Base-by-base conservation (phyloP, 176 grass and related monocot species). In the Phyllostachys edulis region DNA sequence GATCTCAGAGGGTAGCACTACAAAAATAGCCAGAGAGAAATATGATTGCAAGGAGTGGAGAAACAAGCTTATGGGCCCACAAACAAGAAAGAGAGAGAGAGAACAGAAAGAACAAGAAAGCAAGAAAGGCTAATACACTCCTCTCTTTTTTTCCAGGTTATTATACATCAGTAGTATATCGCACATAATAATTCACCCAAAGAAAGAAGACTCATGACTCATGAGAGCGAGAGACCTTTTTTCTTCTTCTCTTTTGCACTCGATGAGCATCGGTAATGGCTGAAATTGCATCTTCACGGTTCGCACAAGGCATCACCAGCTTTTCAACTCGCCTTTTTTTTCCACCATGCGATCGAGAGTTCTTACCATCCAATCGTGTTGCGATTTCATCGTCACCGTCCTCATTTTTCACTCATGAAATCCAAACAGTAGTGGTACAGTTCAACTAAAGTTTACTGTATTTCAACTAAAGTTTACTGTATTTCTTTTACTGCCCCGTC, bases 61-160 rank as follows among this genome's bases (percentile, higher is more conserved):
- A 63, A 71, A 57, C 14, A 15, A 77, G 14, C 54, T 56, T 4
- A 64, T 82, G 55, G 79, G 41, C 47, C 79, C 73, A 40, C 46
- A 57, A 17, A 11, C 77, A 63, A 23, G 4, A 75, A 40, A 29
- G 29, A 29, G 29, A 75, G 32, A 49, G 45, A 85, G 20, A 42
- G 23, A 61, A 39, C 15, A 52, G 27, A 12, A 46, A 18, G 24
- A 1, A 54, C 66, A 82, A 39, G 9, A 82, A 71, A 77, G 24
- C 0, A 73, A 55, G 62, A 89, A 89, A 80, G 40, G 61, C 68
- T 75, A 85, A 79, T 63, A 40, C 36, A 57, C 68, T 74, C 24
- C 11, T 66, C n/a, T 29, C 0, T 29, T n/a, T 0, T 0, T 60
- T 24, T 59, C 56, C 24, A 60, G n/a, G 24, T 60, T 60, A 1